Base-by-base conservation (phyloP, 257 asterid species). In the Phtheirospermum japonicum region DNA sequence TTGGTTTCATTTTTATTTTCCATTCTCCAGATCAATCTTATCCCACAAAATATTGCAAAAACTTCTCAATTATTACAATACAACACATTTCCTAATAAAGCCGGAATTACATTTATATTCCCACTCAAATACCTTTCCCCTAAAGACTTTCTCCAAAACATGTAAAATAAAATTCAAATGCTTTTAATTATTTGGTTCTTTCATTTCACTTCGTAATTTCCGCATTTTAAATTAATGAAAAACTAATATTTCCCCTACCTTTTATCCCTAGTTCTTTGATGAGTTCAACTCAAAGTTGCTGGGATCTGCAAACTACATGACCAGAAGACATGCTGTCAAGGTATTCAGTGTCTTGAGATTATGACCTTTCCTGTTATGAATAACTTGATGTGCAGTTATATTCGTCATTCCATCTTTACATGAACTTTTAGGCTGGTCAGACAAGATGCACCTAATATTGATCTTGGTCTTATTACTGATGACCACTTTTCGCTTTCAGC, bases 241-340 rank as follows among this genome's bases (percentile, higher is more conserved):
- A 40, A 40, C 48, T 9, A 9, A 10, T 18, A 23, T 18, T 18
- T 49, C n/a, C 55, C 17, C 30, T 37, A n/a, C 59, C 40, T 71
- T 52, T 51, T n/a, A 68, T 12, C 12, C 61, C 28, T 62, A 93
- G 99, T 87, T 89, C 78, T 89, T 93, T 31, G 63, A 70, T 39
- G 96, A 93, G 17, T 93, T 93, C 82, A 89, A 93, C 77, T 81
- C 87, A 7, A 89, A 85, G 74, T 74, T 89, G 80, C 85, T 93
- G 73, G 87, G 83, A 72, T 93, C 97, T 16, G 13, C 85, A 66
- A 89, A 93, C 70, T 93, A 93, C 80, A 79, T 93, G 76, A 87
- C 97, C 42, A 77, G 95, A 71, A 83, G 99, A 73, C 86, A 80
- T 36, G 94, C 97, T 36, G 67, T 84, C 79, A 89, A 86, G 98